These are phyloP conservation scores for Akebia trifoliata DNA, from an alignment of 164 flowering plant species.

Conservation along the genomic window DNA sequence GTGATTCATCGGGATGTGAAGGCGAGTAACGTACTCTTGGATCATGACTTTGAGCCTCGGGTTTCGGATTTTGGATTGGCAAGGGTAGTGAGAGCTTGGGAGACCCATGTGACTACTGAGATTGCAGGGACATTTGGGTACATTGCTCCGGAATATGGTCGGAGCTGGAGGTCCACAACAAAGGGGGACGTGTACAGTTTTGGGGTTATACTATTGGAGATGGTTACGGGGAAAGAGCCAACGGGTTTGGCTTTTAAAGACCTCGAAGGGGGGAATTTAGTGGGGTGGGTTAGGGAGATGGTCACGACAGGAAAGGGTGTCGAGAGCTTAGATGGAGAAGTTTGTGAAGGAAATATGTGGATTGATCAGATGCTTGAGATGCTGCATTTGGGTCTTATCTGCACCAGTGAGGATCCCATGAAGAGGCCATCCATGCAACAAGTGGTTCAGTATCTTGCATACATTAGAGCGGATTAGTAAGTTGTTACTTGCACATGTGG, in stretches of 20 bases:
- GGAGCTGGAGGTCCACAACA: slow-evolving; percentile 11
- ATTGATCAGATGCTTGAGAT: slow-evolving; percentile 12
- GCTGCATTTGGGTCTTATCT: slow-evolving; percentile 7
- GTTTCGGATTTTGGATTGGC: slow-evolving; percentile 14
- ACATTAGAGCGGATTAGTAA: neutral
- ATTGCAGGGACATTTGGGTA: slow-evolving; percentile 16
- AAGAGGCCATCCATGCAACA: slow-evolving; percentile 13
- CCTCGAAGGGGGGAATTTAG: slow-evolving; percentile 12
- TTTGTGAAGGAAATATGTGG: slow-evolving; percentile 2
- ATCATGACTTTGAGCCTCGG: slow-evolving; percentile 11
- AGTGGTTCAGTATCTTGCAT: neutral
- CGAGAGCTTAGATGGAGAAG: slow-evolving; percentile 4
- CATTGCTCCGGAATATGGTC: slow-evolving; percentile 15
- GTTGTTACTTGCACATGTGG: too few relatives aligned
- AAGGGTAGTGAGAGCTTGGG: slow-evolving; percentile 9
- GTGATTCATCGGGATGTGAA: slow-evolving; percentile 15
- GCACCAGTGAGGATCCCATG: slow-evolving; percentile 11
- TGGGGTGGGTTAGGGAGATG: slow-evolving; percentile 16
- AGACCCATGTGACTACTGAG: slow-evolving; percentile 12
- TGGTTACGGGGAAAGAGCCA: slow-evolving; percentile 17
- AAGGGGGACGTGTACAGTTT: slow-evolving; percentile 17
- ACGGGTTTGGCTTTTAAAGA: slow-evolving; percentile 9
- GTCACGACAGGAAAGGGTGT: neutral
- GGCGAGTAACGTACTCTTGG: slow-evolving; percentile 12
- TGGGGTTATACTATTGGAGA: slow-evolving; percentile 13